A percentile compares a stretch with the other conserved stretches of the same genome.
Evolutionary conservation across 2,329 filamentous ascomycete genomes (phyloP).

Genomic region (Amauroascus verrucosus): DNA sequence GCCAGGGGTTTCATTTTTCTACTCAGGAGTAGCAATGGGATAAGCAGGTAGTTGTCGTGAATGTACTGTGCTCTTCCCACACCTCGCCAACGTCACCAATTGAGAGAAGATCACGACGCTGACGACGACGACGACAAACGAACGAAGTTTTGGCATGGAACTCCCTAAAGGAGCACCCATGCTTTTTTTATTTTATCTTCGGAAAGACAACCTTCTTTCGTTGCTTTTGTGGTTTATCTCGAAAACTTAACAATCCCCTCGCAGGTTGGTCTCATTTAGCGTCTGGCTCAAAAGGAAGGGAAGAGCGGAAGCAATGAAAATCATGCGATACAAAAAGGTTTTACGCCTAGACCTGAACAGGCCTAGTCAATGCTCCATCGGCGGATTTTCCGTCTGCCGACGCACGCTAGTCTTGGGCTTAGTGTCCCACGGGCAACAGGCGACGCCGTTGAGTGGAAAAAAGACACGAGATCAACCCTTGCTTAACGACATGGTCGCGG

Average conservation of each 20-base stretch:
- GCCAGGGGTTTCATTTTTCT: background rate
- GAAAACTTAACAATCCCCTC: background rate
- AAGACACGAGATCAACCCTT: constrained; percentile 5
- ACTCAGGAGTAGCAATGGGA: too few species aligned
- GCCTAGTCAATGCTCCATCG: constrained; percentile 6
- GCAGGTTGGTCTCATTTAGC: background rate
- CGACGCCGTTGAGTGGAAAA: constrained; percentile 3
- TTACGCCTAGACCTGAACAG: background rate
- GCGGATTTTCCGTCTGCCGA: constrained; percentile 13
- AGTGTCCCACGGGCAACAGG: constrained; percentile 8
- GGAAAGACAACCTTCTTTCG: constrained; percentile 8
- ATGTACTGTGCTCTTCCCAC: too few species aligned
- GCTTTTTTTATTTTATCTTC: background rate
- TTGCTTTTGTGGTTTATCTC: background rate
- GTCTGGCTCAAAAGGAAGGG: background rate
- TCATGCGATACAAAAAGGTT: constrained; percentile 1
- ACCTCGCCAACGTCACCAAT: background rate
- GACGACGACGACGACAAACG: background rate
- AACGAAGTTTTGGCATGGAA: background rate
- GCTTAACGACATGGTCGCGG: background rate
- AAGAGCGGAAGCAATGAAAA: constrained; percentile 2
- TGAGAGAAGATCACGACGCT: background rate
- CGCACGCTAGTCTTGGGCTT: constrained; percentile 2
- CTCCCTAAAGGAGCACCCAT: background rate
- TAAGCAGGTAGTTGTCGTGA: too few species aligned